phyloP scores from a whole-genome alignment of 495 filamentous ascomycete species.

The Penicillium canescens region DNA sequence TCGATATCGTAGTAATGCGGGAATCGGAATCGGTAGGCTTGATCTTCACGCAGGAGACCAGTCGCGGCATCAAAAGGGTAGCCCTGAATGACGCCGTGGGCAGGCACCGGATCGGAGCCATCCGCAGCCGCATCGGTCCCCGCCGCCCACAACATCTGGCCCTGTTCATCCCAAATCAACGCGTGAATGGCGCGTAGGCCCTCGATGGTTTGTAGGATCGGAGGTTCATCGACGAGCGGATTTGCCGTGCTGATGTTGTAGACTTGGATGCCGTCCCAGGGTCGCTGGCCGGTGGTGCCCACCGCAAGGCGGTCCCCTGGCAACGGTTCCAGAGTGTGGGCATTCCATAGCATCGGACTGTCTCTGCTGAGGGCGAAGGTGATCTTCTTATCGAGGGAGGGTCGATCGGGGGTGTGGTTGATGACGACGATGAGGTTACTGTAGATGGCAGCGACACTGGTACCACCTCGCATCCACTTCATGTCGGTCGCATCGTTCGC shows the following conservation, averaged over 20 bases:
- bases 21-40: conserved; percentile 14
- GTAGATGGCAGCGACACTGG: conserved; percentile 26
- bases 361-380: conserved; percentile 28
- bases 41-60: conserved; percentile 16
- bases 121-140: conserved; percentile 31
- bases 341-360: conserved; percentile 23
- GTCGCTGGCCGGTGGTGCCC: conserved; percentile 26
- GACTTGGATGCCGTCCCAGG: conserved; percentile 30
- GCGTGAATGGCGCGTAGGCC: conserved; percentile 30
- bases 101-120: conserved; percentile 25
- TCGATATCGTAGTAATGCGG: conserved; percentile 16
- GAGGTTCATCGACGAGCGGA: conserved; percentile 25
- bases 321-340: conserved; percentile 27
- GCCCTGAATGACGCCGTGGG: conserved; percentile 22
- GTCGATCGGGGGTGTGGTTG: conserved; percentile 29
- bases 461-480: conserved; percentile 27
- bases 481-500: conserved; percentile 33
- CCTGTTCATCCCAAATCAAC: conserved; percentile 33
- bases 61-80: conserved; percentile 26
- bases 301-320: conserved; percentile 26
- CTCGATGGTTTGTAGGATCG: conserved; percentile 29
- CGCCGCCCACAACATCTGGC: conserved; percentile 27
- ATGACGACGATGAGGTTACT: conserved; percentile 22
- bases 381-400: conserved; percentile 27
- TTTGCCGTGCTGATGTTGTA: conserved; percentile 24